These are phyloP conservation scores for Paecilomyces formosus DNA, from an alignment of 2,329 filamentous ascomycete species.

Conservation along the genomic window DNA sequence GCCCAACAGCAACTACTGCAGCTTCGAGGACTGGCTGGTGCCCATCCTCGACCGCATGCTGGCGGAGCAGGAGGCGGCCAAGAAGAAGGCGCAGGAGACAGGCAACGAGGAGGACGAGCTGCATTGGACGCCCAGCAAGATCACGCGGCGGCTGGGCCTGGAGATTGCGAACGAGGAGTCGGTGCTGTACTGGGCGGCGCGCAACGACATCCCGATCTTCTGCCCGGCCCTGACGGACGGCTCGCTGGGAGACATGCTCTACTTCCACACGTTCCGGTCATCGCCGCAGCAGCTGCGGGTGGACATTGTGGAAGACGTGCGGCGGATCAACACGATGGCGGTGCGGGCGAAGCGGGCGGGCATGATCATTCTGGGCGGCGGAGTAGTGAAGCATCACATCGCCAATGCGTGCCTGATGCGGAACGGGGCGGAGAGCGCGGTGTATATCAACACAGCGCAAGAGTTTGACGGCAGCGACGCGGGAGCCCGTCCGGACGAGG, in stretches of 20 bases:
- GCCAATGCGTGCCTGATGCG: conserved; percentile 96
- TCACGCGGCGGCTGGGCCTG: conserved; percentile 81
- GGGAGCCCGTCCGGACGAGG: conserved; percentile 88
- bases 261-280: conserved; percentile 93
- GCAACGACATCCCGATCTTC: conserved; percentile 95
- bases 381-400: conserved; percentile 97
- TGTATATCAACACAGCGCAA: conserved; percentile 95
- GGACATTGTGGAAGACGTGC: conserved; percentile 90
- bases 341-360: conserved; percentile 81
- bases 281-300: conserved; percentile 74
- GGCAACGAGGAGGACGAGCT: conserved; percentile 56
- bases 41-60: conserved; percentile 94
- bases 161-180: conserved; percentile 91
- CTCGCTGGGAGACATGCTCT: conserved; percentile 93
- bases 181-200: conserved; percentile 96
- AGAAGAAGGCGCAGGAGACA: conserved; percentile 42
- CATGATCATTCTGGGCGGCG: conserved; percentile 92
- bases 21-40: conserved; percentile 95
- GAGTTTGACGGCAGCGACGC: conserved; percentile 98
- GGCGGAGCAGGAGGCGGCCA: conserved; percentile 80
- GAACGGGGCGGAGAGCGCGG: conserved; percentile 92
- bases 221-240: conserved; percentile 94
- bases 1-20: conserved; percentile 94
- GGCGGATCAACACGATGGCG: conserved; percentile 84
- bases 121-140: conserved; percentile 87